Evolutionary conservation across 306 rosid genomes (phyloP).

Genomic region (Gastrolobium villosum): DNA sequence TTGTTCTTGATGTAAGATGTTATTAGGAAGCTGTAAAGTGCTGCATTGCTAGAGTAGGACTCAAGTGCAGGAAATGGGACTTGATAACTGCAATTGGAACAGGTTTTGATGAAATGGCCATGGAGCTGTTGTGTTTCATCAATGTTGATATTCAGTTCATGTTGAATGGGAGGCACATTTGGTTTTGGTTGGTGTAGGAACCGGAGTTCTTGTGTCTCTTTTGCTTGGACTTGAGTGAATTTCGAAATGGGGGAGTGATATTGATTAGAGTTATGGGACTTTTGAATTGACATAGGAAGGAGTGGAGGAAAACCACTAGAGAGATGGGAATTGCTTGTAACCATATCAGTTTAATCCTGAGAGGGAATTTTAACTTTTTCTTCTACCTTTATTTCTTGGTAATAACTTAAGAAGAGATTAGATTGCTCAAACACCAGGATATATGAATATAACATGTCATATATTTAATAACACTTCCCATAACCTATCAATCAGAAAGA

Average conservation of each 20-base stretch:
- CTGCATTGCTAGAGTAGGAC: slow-evolving; percentile 53
- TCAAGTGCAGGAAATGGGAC: slow-evolving; percentile 48
- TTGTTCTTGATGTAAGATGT: slow-evolving; percentile 67
- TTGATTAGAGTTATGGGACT: slow-evolving; percentile 29
- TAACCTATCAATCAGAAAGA: no score
- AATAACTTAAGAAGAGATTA: not conserved
- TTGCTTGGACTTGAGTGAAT: slow-evolving; percentile 40
- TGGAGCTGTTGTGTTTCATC: slow-evolving; percentile 69
- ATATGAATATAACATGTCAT: not conserved
- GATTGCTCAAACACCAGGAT: not conserved
- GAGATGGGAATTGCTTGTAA: slow-evolving; percentile 43
- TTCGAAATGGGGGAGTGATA: slow-evolving; percentile 43
- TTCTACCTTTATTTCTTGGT: slow-evolving; percentile 8
- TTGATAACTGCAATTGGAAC: slow-evolving; percentile 44
- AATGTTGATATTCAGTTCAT: slow-evolving; percentile 43
- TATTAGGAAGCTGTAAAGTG: slow-evolving; percentile 67
- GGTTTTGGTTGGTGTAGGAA: slow-evolving; percentile 35
- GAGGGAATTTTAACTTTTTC: not conserved
- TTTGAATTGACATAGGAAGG: slow-evolving; percentile 48
- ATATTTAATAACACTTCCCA: no score
- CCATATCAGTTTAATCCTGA: slow-evolving; percentile 38
- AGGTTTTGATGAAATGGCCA: slow-evolving; percentile 69
- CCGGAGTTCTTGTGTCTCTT: not conserved
- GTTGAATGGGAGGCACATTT: slow-evolving; percentile 2
- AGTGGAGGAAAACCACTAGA: slow-evolving; percentile 32